phyloP scores from a whole-genome alignment of 108 stramenopile species.

The Nitzschia putrida region DNA sequence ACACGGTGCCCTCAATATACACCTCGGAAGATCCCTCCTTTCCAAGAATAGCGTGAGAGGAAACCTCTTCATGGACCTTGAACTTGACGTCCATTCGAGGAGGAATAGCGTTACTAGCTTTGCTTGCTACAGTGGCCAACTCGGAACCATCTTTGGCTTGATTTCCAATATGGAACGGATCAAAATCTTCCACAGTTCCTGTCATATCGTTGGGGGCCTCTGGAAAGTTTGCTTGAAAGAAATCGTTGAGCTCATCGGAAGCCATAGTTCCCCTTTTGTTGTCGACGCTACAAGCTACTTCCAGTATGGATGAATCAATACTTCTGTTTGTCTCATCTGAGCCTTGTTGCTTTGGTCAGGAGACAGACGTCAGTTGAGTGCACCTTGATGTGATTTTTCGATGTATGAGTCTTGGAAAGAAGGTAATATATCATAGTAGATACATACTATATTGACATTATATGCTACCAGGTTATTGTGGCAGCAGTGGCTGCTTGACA shows the following conservation, averaged over 20 bases:
- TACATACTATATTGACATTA: too few species aligned
- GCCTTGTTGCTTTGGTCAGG: too few species aligned
- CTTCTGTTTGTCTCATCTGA: too few species aligned
- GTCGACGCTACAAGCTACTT: neutral
- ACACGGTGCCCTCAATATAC: slow-evolving; percentile 57
- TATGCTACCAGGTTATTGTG: too few species aligned
- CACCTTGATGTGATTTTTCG: too few species aligned
- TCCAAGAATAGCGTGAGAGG: slow-evolving; percentile 37
- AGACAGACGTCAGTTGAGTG: too few species aligned
- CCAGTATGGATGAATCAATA: neutral
- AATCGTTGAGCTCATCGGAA: neutral
- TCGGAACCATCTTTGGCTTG: neutral
- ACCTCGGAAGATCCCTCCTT: slow-evolving; percentile 50
- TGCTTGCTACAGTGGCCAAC: neutral
- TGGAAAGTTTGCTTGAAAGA: slow-evolving; percentile 2
- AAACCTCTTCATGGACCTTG: slow-evolving; percentile 62
- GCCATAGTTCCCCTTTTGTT: slow-evolving; percentile 3
- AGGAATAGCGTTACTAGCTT: slow-evolving; percentile 33
- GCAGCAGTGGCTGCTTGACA: too few species aligned
- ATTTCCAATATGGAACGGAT: slow-evolving; percentile 34
- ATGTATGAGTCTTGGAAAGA: too few species aligned
- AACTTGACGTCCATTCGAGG: slow-evolving; percentile 56
- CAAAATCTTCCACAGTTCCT: slow-evolving; percentile 19
- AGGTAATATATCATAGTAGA: too few species aligned
- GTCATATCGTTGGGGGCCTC: neutral